phyloP scores from a whole-genome alignment of 768 basidiomycete genomes.

The Tephrocybe sp. region DNA sequence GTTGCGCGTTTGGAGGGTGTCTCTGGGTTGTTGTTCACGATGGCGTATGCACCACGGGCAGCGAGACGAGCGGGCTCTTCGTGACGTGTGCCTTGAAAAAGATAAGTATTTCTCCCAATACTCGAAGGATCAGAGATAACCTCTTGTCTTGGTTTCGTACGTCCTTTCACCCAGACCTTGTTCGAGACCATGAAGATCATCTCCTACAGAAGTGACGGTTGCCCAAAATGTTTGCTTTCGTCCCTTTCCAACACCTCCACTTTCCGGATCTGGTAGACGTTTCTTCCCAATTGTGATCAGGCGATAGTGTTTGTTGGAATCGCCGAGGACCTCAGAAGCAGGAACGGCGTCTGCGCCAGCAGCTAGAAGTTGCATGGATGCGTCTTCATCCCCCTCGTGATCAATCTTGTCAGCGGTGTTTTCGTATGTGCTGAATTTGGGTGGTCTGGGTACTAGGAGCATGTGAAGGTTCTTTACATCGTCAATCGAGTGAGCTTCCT shows the following conservation, averaged over 20 bases:
- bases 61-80: conserved; percentile 52
- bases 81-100: conserved; percentile 45
- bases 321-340: conserved; percentile 31
- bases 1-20: conserved; percentile 48
- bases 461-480: conserved; percentile 61
- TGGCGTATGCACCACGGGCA: conserved; percentile 59
- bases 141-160: conserved; percentile 65
- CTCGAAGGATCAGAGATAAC: conserved; percentile 24
- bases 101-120: neutral
- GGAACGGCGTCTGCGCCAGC: conserved; percentile 52
- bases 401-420: conserved; percentile 16
- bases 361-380: conserved; percentile 42
- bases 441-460: conserved; percentile 56
- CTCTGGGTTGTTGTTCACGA: conserved; percentile 48
- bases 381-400: conserved; percentile 23
- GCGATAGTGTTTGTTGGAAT: conserved; percentile 46
- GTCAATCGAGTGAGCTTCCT: conserved; percentile 54
- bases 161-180: conserved; percentile 47
- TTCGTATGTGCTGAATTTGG: conserved; percentile 34
- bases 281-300: conserved; percentile 61
- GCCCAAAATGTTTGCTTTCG: conserved; percentile 57
- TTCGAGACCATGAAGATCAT: conserved; percentile 48
- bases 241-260: conserved; percentile 24
- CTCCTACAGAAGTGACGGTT: conserved; percentile 47
- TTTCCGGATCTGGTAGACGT: conserved; percentile 48